A percentile compares a stretch with the other conserved stretches of the same genome.
These are phyloP conservation scores for Aspergillus sp. DNA, from an alignment of 2,329 filamentous ascomycete species.

Conservation along the genomic window DNA sequence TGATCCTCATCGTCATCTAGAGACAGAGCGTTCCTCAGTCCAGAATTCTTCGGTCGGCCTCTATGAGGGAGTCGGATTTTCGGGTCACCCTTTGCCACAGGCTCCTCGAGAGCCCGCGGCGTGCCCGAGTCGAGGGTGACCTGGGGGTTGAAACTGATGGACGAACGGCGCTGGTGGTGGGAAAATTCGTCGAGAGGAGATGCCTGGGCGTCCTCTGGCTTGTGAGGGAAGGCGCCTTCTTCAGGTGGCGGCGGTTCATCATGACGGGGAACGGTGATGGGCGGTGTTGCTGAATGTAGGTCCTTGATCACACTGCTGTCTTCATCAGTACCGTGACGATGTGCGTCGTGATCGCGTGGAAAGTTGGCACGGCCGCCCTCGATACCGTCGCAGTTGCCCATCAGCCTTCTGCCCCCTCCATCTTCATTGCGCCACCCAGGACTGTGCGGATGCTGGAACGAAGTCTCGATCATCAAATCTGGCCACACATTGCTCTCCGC, in stretches of 20 bases:
- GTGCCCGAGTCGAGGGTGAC: conserved; percentile 33
- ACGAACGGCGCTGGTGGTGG: conserved; percentile 30
- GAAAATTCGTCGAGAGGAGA: conserved; percentile 36
- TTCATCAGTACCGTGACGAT: conserved; percentile 30
- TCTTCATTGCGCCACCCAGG: conserved; percentile 17
- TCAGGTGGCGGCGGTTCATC: conserved; percentile 22
- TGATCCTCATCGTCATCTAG: conserved; percentile 20
- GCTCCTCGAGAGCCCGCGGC: conserved; percentile 29
- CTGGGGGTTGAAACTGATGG: conserved; percentile 35
- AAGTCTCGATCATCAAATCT: conserved; percentile 32
- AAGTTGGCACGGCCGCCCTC: conserved; percentile 28
- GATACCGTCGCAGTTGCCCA: conserved; percentile 24
- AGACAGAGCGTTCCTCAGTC: conserved; percentile 26
- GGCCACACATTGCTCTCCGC: conserved; percentile 24
- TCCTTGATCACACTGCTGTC: conserved; percentile 30
- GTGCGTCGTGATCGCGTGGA: conserved; percentile 24
- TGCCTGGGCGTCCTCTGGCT: conserved; percentile 26
- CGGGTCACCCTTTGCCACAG: conserved; percentile 24
- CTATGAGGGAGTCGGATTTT: conserved; percentile 15
- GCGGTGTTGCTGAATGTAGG: conserved; percentile 34
- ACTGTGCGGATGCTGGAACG: conserved; percentile 20
- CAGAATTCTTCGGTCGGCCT: conserved; percentile 25
- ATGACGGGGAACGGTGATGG: conserved; percentile 36
- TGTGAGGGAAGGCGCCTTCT: conserved; percentile 25
- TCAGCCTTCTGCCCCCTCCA: conserved; percentile 14